These are phyloP conservation scores for Aspergillus pseudoviridinutans DNA, from an alignment of 2,329 filamentous ascomycete genomes.

Conservation along the genomic window DNA sequence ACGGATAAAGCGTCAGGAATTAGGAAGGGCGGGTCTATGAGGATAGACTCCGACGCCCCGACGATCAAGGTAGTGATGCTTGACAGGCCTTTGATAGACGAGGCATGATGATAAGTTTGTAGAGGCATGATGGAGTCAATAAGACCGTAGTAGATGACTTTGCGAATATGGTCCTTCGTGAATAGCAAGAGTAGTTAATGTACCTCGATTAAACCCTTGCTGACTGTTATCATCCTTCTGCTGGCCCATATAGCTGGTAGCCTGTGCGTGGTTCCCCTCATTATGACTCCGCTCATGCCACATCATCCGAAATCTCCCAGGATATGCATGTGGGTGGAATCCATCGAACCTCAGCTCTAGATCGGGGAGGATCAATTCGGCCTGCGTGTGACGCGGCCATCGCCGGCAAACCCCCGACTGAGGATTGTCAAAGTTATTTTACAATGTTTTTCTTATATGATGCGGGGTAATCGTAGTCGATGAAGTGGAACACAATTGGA, in stretches of 20 bases:
- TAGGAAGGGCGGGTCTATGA: constrained; percentile 33
- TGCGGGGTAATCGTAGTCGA: too few relatives aligned
- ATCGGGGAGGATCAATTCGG: neutral
- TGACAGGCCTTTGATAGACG: constrained; percentile 25
- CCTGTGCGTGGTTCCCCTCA: neutral
- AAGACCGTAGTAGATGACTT: neutral
- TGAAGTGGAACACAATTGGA: too few relatives aligned
- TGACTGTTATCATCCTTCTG: too few relatives aligned
- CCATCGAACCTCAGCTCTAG: neutral
- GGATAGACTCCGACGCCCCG: constrained; percentile 12
- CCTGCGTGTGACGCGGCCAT: neutral
- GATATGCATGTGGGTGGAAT: neutral
- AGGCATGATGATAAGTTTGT: constrained; percentile 12
- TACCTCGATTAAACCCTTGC: neutral
- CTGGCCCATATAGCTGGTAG: neutral
- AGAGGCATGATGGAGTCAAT: constrained; percentile 2
- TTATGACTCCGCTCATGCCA: neutral
- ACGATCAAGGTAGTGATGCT: constrained; percentile 25
- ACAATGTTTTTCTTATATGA: too few relatives aligned
- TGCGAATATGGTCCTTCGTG: neutral
- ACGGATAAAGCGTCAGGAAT: constrained; percentile 26
- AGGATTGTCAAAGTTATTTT: neutral
- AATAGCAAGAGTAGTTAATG: neutral
- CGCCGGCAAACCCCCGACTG: neutral
- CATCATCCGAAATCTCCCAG: neutral